phyloP scores from a whole-genome alignment of 768 basidiomycete genomes.

The Rhizopogon rudus region DNA sequence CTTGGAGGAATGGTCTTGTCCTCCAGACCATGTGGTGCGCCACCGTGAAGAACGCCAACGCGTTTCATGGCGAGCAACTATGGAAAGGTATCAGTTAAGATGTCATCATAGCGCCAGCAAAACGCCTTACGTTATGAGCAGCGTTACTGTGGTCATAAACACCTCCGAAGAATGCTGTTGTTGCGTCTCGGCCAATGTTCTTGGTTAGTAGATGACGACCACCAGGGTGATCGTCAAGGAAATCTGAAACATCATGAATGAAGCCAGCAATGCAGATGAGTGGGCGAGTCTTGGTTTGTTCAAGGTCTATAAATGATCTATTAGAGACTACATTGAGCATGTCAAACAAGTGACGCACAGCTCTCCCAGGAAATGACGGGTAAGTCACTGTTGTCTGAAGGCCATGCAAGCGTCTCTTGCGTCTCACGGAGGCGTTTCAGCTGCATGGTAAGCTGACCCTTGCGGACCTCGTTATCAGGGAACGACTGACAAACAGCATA shows the following conservation, averaged over 20 bases:
- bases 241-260: conserved; percentile 84
- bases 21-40: conserved; percentile 48
- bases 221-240: conserved; percentile 90
- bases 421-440: conserved; percentile 80
- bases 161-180: conserved; percentile 91
- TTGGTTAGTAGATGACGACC: conserved; percentile 81
- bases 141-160: conserved; percentile 88
- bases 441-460: conserved; percentile 93
- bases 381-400: conserved; percentile 66
- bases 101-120: neutral
- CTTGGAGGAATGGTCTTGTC: conserved; percentile 68
- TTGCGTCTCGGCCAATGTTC: conserved; percentile 86
- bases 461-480: conserved; percentile 70
- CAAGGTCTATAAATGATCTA: conserved; percentile 48
- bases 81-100: conserved; percentile 1
- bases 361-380: conserved; percentile 85
- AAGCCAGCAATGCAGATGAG: conserved; percentile 86
- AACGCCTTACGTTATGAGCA: conserved; percentile 65
- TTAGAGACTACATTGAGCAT: neutral
- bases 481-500: conserved; percentile 30
- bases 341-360: conserved; percentile 42
- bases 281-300: conserved; percentile 74
- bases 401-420: conserved; percentile 78
- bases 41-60: conserved; percentile 49
- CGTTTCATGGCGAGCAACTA: conserved; percentile 44